These are phyloP conservation scores for Talaromyces atroroseus DNA, from an alignment of 2,329 filamentous ascomycete genomes.

Conservation along the genomic window DNA sequence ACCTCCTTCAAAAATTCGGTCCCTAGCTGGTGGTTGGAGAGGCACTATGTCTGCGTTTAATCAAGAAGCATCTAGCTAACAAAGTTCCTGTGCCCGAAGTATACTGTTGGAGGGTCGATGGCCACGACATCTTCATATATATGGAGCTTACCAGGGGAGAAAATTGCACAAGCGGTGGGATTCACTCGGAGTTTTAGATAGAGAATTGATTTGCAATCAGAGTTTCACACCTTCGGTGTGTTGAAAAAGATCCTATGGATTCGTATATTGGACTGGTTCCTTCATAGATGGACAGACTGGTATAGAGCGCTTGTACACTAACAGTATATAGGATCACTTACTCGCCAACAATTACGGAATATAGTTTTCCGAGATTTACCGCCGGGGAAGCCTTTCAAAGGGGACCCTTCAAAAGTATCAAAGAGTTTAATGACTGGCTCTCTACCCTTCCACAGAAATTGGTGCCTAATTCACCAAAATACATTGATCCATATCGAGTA, in stretches of 20 bases:
- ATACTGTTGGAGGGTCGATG: neutral
- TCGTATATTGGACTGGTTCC: neutral
- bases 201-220: neutral
- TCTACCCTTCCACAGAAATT: too few relatives aligned
- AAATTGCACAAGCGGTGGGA: too few relatives aligned
- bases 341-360: neutral
- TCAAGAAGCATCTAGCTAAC: neutral
- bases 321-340: neutral
- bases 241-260: neutral
- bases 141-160: neutral
- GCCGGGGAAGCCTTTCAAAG: too few relatives aligned
- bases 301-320: neutral
- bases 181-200: neutral
- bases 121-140: neutral
- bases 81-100: neutral
- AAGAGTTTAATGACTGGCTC: too few relatives aligned
- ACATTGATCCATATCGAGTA: too few relatives aligned
- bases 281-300: neutral
- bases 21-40: neutral
- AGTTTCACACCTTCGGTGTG: too few relatives aligned
- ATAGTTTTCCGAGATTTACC: neutral
- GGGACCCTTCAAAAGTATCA: too few relatives aligned
- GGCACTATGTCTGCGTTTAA: neutral
- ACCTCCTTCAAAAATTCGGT: constrained; percentile 1
- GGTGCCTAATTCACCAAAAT: too few relatives aligned